Evolutionary conservation across 768 basidiomycete genomes (phyloP), one percentile per base, ranked within the genome.

Genomic region (Coprinellus aureogranulatus): DNA sequence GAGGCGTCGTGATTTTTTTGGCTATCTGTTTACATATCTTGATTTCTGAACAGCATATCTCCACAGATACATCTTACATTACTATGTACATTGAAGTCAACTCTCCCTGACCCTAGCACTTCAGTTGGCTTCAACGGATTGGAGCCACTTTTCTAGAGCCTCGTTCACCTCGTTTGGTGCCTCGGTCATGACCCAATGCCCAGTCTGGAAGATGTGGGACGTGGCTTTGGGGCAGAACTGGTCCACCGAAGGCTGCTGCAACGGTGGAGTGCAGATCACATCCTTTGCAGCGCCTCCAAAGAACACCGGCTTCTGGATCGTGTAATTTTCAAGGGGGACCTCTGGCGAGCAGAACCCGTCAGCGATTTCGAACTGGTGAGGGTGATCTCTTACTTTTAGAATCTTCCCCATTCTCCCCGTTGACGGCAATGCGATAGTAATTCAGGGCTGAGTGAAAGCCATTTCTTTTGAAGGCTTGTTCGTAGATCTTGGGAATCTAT

Each of bases 171-270:
- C 64, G 20, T 73, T 68, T 9, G 62, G 62, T 2, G 59, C 64
- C 42, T 73, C 72, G 47, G 68, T 60, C 30, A 66, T 54, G 9
- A 73, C 60, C 74, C 75, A 78, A 60, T 77, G 76, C 18, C 66
- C 64, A 2, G 75, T 59, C 30, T 75, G 67, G 40, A 73, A 72
- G 11, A 69, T 65, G 14, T 63, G 63, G 12, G 74, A 51, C 1
- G 70, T 76, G 22, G 68, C 51, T 31, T 73, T 67, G 48, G 64
- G 62, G 60, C 68, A 68, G 27, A 45, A 54, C 20, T 62, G 51
- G 8, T 41, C 47, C 2, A 67, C 54, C 8, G 42, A 20, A 0
- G 53, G 27, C 44, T 62, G 64, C 8, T 48, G 54, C 2, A 67
- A 2, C 4, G 39, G 45, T 10, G 73, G 49, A 10, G 68, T 12